These are phyloP conservation scores for Allium fistulosum DNA, from an alignment of 106 monocot genomes.

Conservation along the genomic window DNA sequence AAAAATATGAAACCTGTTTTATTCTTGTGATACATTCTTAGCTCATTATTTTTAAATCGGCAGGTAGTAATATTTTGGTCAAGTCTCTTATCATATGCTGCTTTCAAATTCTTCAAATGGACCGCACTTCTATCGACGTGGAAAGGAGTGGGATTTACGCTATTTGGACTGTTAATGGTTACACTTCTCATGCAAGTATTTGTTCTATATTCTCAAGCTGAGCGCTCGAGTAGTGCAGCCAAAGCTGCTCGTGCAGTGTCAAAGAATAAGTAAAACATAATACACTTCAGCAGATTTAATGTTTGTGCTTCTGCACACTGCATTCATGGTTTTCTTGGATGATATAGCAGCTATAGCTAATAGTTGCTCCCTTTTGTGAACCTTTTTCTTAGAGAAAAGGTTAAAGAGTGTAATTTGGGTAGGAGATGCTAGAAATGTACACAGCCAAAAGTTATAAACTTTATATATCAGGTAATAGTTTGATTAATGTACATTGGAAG, in stretches of 20 bases:
- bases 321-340: not conserved
- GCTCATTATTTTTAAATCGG: not conserved
- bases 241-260: constrained; percentile 45
- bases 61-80: constrained; percentile 86
- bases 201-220: constrained; percentile 82
- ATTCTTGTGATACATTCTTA: not conserved
- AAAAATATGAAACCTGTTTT: not conserved
- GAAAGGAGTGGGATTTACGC: constrained; percentile 64
- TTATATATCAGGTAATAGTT: too few relatives aligned
- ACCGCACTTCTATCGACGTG: constrained; percentile 69
- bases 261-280: constrained; percentile 41
- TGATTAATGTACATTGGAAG: too few relatives aligned
- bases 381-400: not conserved
- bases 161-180: constrained; percentile 46
- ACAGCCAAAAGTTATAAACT: too few relatives aligned
- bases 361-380: not conserved
- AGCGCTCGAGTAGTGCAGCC: constrained; percentile 51
- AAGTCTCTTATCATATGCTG: constrained; percentile 38
- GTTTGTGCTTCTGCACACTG: not conserved
- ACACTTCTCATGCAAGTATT: constrained; percentile 67
- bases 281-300: not conserved
- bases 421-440: not conserved
- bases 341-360: not conserved
- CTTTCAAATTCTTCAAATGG: constrained; percentile 70
- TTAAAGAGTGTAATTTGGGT: not conserved